Percentiles rank a stretch among this genome's conserved stretches.
Evolutionary conservation across 2,329 filamentous ascomycete genomes (phyloP).

Genomic region (Talaromyces sp.): DNA sequence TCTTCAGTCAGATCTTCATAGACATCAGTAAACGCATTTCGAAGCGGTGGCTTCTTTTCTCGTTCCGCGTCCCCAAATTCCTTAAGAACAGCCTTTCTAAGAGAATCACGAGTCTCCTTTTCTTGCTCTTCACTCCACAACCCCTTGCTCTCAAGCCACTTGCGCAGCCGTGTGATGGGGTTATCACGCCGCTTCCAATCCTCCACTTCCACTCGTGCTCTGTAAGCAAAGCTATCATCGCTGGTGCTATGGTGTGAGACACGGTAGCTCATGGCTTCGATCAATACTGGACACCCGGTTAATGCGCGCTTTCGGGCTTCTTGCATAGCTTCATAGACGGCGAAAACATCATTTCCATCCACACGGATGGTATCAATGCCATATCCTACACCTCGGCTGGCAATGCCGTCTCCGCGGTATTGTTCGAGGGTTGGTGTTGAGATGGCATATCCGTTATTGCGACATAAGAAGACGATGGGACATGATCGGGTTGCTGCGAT

Average conservation of each 20-base stretch:
- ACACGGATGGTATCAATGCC: conserved; percentile 92
- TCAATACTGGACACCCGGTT: conserved; percentile 75
- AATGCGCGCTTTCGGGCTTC: conserved; percentile 78
- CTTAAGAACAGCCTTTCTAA: conserved; percentile 75
- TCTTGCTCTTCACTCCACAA: conserved; percentile 87
- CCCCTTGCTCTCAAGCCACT: conserved; percentile 83
- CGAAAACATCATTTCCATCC: conserved; percentile 93
- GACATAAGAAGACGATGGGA: conserved; percentile 85
- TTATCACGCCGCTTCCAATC: conserved; percentile 93
- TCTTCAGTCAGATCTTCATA: conserved; percentile 88
- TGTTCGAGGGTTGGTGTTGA: conserved; percentile 78
- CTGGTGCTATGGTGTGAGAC: conserved; percentile 96
- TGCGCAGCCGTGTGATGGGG: conserved; percentile 79
- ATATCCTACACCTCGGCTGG: conserved; percentile 82
- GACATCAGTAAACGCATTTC: conserved; percentile 75
- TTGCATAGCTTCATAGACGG: conserved; percentile 77
- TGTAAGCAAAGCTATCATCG: conserved; percentile 95
- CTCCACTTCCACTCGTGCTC: conserved; percentile 88
- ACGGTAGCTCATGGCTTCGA: conserved; percentile 98
- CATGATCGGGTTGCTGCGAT: conserved; percentile 88
- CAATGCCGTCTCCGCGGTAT: conserved; percentile 89
- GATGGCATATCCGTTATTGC: conserved; percentile 83
- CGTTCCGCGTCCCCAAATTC: conserved; percentile 75
- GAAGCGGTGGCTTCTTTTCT: conserved; percentile 58
- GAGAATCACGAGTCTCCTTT: conserved; percentile 66